Evolutionary conservation across 1,139 yeast species (phyloP).

Genomic region (Debaryomyces psychrophilus): DNA sequence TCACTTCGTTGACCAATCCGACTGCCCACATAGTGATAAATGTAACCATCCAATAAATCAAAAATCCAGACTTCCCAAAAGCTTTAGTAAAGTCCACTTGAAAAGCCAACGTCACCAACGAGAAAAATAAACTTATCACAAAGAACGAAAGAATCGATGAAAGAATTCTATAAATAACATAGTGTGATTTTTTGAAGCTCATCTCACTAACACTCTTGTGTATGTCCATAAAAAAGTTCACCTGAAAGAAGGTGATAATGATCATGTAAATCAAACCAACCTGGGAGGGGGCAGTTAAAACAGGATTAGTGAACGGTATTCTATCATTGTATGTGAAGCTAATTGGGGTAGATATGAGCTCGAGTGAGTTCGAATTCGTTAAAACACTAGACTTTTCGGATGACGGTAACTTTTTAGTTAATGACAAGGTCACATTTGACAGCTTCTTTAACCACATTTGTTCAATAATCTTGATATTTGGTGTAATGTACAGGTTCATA

Average conservation of each 20-base stretch:
- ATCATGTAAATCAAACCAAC: slow-evolving; percentile 77
- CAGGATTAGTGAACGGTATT: slow-evolving; percentile 53
- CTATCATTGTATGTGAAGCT: slow-evolving; percentile 46
- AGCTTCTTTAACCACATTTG: slow-evolving; percentile 23
- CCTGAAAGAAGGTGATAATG: slow-evolving; percentile 62
- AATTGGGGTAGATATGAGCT: slow-evolving; percentile 38
- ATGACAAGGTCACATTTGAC: slow-evolving; percentile 8
- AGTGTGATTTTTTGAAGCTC: slow-evolving; percentile 34
- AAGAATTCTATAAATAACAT: slow-evolving; percentile 33
- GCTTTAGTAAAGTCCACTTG: slow-evolving; percentile 44
- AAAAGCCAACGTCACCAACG: slow-evolving; percentile 46
- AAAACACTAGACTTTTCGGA: slow-evolving; percentile 19
- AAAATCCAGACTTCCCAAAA: slow-evolving; percentile 46
- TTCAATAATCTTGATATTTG: slow-evolving; percentile 24
- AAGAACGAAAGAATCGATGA: slow-evolving; percentile 37
- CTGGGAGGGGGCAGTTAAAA: slow-evolving; percentile 64
- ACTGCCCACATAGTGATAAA: slow-evolving; percentile 49
- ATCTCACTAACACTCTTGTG: slow-evolving; percentile 49
- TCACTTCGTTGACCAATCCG: slow-evolving; percentile 44
- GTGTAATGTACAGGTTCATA: slow-evolving; percentile 32
- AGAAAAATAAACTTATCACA: slow-evolving; percentile 39
- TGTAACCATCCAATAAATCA: slow-evolving; percentile 49
- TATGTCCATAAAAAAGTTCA: slow-evolving; percentile 58
- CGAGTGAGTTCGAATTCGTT: slow-evolving; percentile 18
- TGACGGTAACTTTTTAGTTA: slow-evolving; percentile 8